phyloP scores from a whole-genome alignment of 805 yeast genomes.

The Hagleromyces aurorensis region DNA sequence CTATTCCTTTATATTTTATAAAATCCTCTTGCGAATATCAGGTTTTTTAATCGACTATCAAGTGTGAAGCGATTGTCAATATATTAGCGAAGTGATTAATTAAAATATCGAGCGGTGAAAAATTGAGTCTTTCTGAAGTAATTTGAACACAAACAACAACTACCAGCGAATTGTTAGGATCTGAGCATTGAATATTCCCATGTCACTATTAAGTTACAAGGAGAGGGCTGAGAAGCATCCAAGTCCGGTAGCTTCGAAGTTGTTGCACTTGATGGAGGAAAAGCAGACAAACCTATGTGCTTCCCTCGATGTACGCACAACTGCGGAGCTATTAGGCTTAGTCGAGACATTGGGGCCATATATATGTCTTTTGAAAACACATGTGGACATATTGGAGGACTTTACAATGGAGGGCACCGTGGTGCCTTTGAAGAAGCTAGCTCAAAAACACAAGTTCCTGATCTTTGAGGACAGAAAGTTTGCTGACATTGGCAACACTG shows the following conservation, averaged over 20 bases:
- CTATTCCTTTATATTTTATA: too few relatives aligned
- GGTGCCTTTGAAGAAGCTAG: conserved; percentile 59
- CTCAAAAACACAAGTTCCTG: conserved; percentile 78
- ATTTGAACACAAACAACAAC: too few relatives aligned
- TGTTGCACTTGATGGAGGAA: conserved; percentile 63
- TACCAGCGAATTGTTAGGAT: too few relatives aligned
- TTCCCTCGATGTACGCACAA: conserved; percentile 81
- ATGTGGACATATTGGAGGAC: conserved; percentile 87
- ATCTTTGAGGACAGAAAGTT: conserved; percentile 96
- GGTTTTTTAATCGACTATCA: too few relatives aligned
- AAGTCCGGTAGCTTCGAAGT: conserved; percentile 71
- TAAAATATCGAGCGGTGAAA: too few relatives aligned
- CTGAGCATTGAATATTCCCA: too few relatives aligned
- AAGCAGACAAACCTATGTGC: conserved; percentile 91
- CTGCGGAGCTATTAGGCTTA: conserved; percentile 62
- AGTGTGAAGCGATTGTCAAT: too few relatives aligned
- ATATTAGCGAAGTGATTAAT: too few relatives aligned
- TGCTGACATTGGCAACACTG: conserved; percentile 98
- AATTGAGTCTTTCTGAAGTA: too few relatives aligned
- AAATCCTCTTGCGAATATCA: too few relatives aligned
- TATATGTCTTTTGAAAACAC: conserved; percentile 89
- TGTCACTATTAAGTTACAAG: conserved; percentile 41
- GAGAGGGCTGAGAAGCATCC: conserved; percentile 63
- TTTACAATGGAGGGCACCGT: conserved; percentile 77
- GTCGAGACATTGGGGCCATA: conserved; percentile 83